These are phyloP conservation scores for Erodium moschatum DNA, from an alignment of 441 rosid genomes.

Conservation along the genomic window DNA sequence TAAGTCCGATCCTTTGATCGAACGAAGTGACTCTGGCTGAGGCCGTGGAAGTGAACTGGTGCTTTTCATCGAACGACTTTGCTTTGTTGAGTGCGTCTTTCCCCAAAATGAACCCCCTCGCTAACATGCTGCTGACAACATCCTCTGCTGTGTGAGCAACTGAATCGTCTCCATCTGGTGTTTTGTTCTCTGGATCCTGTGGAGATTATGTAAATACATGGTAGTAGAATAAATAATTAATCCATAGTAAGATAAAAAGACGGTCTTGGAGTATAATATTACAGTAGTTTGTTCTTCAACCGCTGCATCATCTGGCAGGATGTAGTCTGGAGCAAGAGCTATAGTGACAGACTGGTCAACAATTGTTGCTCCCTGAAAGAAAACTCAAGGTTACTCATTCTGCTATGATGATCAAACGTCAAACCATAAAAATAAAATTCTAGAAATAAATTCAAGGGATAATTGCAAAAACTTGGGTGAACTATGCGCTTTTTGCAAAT, in stretches of 20 bases:
- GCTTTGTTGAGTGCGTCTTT: conserved; percentile 23
- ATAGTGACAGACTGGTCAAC: conserved; percentile 44
- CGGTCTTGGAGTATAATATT: conserved; percentile 11
- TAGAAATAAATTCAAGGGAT: too few relatives aligned
- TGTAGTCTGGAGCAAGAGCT: conserved; percentile 41
- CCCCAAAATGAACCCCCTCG: conserved; percentile 21
- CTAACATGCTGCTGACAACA: conserved; percentile 12
- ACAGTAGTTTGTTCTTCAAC: conserved; percentile 17
- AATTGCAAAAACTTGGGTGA: too few relatives aligned
- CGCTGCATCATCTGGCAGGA: conserved; percentile 25
- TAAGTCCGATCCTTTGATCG: conserved; percentile 55
- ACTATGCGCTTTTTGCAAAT: too few relatives aligned
- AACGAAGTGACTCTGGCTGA: conserved; percentile 41
- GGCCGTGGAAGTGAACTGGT: conserved; percentile 42
- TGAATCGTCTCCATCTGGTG: not conserved
- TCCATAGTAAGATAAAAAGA: not conserved
- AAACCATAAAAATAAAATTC: too few relatives aligned
- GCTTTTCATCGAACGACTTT: conserved; percentile 35
- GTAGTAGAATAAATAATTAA: not conserved
- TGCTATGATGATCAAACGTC: not conserved
- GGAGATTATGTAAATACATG: not conserved
- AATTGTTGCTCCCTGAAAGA: conserved; percentile 48
- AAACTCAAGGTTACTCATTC: not conserved
- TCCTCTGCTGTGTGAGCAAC: conserved; percentile 9
- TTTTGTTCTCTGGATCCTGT: conserved; percentile 17